A percentile compares a stretch with the other conserved stretches of the same genome.
phyloP scores from a whole-genome alignment of 2,329 filamentous ascomycete genomes.

The Fusarium oxysporum region DNA sequence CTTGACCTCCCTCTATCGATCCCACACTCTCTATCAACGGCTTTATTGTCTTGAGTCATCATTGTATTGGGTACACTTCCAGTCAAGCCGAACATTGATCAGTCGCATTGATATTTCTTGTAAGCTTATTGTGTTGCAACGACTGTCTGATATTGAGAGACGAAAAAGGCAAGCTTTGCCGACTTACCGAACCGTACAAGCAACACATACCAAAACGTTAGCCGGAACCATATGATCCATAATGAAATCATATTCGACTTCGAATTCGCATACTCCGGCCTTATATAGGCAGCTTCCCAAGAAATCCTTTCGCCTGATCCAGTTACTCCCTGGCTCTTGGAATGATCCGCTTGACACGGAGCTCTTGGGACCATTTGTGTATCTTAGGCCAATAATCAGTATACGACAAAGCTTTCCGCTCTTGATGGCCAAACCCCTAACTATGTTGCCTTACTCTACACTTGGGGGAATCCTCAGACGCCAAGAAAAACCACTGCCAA shows the following conservation, averaged over 20 bases:
- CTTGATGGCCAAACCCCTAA: not conserved
- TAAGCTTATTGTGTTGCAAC: not conserved
- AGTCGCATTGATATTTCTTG: not conserved
- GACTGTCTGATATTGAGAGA: not conserved
- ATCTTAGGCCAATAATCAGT: not conserved
- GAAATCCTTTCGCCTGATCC: not conserved
- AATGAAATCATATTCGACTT: not conserved
- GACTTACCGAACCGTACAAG: not conserved
- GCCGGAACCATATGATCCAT: not conserved
- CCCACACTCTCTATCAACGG: not conserved
- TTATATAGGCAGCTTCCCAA: not conserved
- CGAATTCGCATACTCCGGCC: not conserved
- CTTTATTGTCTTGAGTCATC: not conserved
- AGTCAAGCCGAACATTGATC: not conserved
- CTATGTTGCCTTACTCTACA: conserved; percentile 46
- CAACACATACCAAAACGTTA: not conserved
- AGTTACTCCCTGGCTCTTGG: not conserved
- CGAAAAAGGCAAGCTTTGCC: not conserved
- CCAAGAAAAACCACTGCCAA: conserved; percentile 39
- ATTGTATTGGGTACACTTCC: not conserved
- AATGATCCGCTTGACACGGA: not conserved
- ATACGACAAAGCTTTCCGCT: not conserved
- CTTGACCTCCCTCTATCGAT: not conserved
- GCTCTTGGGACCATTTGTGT: not conserved
- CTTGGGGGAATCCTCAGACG: conserved; percentile 41